A percentile compares a stretch with the other conserved stretches of the same genome.
These are phyloP conservation scores for Aspergillus texensis DNA, from an alignment of 2,329 filamentous ascomycete genomes.

Conservation along the genomic window DNA sequence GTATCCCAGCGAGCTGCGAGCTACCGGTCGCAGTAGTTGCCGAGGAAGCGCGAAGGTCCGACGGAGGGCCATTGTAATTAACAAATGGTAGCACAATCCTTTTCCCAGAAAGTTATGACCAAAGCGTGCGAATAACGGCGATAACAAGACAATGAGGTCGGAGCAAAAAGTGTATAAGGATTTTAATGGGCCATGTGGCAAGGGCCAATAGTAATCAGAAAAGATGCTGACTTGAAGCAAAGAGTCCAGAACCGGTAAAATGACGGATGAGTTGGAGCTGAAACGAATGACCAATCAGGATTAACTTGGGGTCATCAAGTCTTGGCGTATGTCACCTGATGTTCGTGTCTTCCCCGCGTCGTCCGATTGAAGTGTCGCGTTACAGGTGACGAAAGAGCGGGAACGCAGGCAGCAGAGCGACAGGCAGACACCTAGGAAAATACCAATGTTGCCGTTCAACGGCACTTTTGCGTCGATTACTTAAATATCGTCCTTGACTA, in stretches of 20 bases:
- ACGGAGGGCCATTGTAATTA: conserved; percentile 45
- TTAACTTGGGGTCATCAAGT: conserved; percentile 30
- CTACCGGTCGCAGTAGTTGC: conserved; percentile 31
- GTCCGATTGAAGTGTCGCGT: conserved; percentile 26
- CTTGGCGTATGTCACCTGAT: conserved; percentile 34
- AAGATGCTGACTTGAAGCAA: background rate
- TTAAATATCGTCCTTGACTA: background rate
- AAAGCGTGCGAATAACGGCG: background rate
- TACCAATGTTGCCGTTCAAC: background rate
- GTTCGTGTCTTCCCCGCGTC: conserved; percentile 36
- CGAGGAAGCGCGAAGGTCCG: conserved; percentile 35
- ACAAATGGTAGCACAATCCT: background rate
- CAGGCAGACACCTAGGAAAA: conserved; percentile 12
- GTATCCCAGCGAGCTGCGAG: conserved; percentile 25
- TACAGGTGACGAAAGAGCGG: conserved; percentile 6
- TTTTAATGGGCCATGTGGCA: background rate
- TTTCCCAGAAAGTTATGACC: background rate
- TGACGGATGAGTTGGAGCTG: conserved; percentile 14
- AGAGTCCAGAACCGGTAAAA: conserved; percentile 17
- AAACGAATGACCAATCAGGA: conserved; percentile 31
- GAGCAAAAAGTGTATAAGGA: background rate
- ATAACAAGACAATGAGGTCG: background rate
- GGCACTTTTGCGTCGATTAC: background rate
- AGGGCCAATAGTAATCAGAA: background rate
- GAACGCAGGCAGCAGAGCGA: conserved; percentile 25